Base-by-base conservation (phyloP, 2,329 filamentous ascomycete species). In the Didymella sp. region DNA sequence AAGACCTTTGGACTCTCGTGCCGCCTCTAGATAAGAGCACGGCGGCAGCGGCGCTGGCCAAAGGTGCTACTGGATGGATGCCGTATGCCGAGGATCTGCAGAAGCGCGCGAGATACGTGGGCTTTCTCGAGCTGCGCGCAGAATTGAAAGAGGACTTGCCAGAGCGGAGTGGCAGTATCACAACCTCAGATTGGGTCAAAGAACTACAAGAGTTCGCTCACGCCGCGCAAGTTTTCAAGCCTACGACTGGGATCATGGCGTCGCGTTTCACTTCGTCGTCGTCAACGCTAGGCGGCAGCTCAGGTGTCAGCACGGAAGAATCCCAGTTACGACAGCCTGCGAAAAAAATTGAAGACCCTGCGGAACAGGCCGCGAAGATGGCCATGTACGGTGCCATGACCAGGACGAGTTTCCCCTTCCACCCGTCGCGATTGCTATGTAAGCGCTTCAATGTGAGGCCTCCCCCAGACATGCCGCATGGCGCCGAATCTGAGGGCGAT, bases 331-430 rank as follows among this genome's bases (percentile, higher is more conserved):
- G 87, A 15, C 79, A 76, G 45, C 82, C 79, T 56, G 80, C 81
- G 0, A 66, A 77, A 8, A 91, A 88, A 66, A 82, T 83, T 3
- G 82, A 87, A 59, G 90, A 96, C 68, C 89, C 93, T 0, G 91
- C 92, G 11, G 89, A 93, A 71, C 88, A 91, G 66, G 95, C 95
- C 1, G 95, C 95, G 7, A 90, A 85, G 69, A 80, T 97, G 72
- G 92, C 92, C 55, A 96, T 98, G 92, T 97, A 93, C 76, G 95
- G 95, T 1, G 84, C 87, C 13, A 84, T 98, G 86, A 99, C 95
- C 3, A 83, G 95, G 59, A 86, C 83, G 21, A 81, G 83, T 0
- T 75, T 85, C 7, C 84, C 87, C 4, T 98, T 96, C 75, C 88
- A 88, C 66, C 95, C 95, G 0, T 88, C 89, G 1, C 83, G 92